Percentiles rank a stretch among this genome's conserved stretches.
Evolutionary conservation across 495 filamentous ascomycete species (phyloP).

Genomic region (Aspergillus bertholletiae): DNA sequence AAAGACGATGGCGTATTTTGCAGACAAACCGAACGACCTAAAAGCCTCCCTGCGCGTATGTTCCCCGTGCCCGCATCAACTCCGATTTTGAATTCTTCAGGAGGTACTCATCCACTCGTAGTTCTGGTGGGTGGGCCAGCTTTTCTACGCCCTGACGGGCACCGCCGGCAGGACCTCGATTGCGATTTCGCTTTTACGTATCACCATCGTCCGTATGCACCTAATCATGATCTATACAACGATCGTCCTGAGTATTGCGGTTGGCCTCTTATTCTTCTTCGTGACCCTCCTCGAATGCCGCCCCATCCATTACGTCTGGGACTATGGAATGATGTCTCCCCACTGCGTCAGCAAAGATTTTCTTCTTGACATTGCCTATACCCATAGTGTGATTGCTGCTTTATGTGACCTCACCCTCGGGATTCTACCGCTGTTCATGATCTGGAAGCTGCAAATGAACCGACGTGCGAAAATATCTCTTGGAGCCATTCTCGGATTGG

Average conservation of each 20-base stretch:
- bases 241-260: conserved; percentile 6
- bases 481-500: conserved; percentile 24
- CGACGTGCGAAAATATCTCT: conserved; percentile 22
- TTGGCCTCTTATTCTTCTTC: conserved; percentile 21
- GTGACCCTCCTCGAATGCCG: conserved; percentile 25
- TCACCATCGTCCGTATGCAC: conserved; percentile 22
- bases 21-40: neutral
- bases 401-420: conserved; percentile 31
- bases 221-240: conserved; percentile 24
- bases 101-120: no score
- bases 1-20: neutral
- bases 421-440: conserved; percentile 21
- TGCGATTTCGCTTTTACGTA: conserved; percentile 32
- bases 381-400: conserved; percentile 27
- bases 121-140: conserved; percentile 28
- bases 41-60: neutral
- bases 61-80: neutral
- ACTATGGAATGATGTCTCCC: neutral
- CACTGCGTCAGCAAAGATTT: conserved; percentile 10
- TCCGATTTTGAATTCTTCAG: conserved; percentile 2
- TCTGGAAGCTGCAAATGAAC: conserved; percentile 28
- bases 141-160: conserved; percentile 27
- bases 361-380: conserved; percentile 19
- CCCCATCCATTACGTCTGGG: conserved; percentile 33
- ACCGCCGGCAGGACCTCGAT: conserved; percentile 32